phyloP scores from a whole-genome alignment of 768 basidiomycete species.

The Hypholoma fasciculare region DNA sequence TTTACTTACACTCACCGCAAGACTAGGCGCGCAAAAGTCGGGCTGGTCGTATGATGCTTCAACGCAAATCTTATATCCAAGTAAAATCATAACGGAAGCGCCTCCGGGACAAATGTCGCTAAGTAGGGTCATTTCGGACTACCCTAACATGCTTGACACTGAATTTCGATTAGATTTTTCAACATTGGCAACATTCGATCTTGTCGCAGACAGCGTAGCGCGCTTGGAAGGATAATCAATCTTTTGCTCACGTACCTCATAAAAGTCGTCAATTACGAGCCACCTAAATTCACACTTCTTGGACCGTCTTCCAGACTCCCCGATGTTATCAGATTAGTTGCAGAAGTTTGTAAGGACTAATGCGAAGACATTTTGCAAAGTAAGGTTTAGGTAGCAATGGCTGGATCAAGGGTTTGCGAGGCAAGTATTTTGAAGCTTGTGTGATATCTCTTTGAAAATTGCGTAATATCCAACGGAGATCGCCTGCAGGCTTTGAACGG shows the following conservation, averaged over 20 bases:
- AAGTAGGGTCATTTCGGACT: conserved; percentile 1
- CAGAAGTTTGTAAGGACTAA: conserved; percentile 14
- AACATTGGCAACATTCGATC: conserved; percentile 46
- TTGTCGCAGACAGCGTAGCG: conserved; percentile 56
- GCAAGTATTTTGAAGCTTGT: conserved; percentile 16
- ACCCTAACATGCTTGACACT: neutral
- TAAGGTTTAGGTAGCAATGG: conserved; percentile 18
- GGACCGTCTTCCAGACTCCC: neutral
- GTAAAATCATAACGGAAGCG: neutral
- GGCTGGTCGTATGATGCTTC: conserved; percentile 55
- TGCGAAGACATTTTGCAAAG: conserved; percentile 22
- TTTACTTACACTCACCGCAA: neutral
- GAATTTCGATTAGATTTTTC: conserved; percentile 33
- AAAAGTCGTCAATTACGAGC: too few species aligned
- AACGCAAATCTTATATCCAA: conserved; percentile 46
- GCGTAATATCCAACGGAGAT: conserved; percentile 16
- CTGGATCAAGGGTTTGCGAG: neutral
- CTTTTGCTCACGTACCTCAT: too few species aligned
- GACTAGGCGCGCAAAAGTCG: conserved; percentile 39
- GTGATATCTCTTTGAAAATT: conserved; percentile 13
- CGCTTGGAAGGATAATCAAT: conserved; percentile 37
- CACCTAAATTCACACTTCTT: neutral
- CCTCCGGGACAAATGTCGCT: conserved; percentile 4
- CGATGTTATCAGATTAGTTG: conserved; percentile 17
- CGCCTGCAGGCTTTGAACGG: neutral